Conservation (phyloP, 1,284 basidiomycete species). For the Sporisorium iseilematis-ciliati region DNA sequence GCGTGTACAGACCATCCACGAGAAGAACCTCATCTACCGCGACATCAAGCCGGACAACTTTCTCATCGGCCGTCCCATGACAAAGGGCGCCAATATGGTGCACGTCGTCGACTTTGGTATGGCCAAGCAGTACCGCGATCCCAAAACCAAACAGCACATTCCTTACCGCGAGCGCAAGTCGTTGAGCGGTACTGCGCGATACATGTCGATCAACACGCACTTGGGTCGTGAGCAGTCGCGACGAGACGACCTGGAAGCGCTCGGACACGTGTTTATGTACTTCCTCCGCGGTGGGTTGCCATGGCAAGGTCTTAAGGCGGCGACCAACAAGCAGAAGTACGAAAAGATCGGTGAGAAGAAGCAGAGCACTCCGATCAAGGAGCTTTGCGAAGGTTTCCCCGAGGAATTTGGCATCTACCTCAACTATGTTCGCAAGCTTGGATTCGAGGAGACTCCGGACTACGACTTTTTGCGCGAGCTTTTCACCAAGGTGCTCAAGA, state of each 20-base stretch:
- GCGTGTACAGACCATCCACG: conserved; percentile 92
- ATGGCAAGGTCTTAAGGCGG: conserved; percentile 96
- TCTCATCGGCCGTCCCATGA: conserved; percentile 88
- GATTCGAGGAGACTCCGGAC: conserved; percentile 93
- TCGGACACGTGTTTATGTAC: conserved; percentile 98
- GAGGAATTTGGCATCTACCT: conserved; percentile 90
- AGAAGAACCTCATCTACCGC: conserved; percentile 95
- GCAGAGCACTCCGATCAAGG: conserved; percentile 93
- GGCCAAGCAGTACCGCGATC: conserved; percentile 97
- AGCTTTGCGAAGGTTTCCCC: conserved; percentile 92
- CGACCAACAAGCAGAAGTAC: conserved; percentile 98
- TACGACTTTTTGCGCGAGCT: conserved; percentile 94
- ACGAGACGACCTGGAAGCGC: conserved; percentile 91
- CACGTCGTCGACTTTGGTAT: conserved; percentile 94
- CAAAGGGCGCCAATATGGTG: conserved; percentile 85
- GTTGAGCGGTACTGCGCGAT: conserved; percentile 87
- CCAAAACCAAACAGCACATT: conserved; percentile 96
- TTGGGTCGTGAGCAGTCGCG: conserved; percentile 93
- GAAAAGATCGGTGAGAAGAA: conserved; percentile 99
- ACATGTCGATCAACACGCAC: conserved; percentile 98
- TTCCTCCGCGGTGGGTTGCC: conserved; percentile 89
- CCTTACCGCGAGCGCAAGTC: conserved; percentile 95
- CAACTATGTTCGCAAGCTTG: conserved; percentile 87
- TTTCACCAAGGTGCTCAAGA: conserved; percentile 90
- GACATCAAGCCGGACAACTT: conserved; percentile 99